Base-by-base conservation (phyloP, 148 eudicot species). In the Bassia scoparia region DNA sequence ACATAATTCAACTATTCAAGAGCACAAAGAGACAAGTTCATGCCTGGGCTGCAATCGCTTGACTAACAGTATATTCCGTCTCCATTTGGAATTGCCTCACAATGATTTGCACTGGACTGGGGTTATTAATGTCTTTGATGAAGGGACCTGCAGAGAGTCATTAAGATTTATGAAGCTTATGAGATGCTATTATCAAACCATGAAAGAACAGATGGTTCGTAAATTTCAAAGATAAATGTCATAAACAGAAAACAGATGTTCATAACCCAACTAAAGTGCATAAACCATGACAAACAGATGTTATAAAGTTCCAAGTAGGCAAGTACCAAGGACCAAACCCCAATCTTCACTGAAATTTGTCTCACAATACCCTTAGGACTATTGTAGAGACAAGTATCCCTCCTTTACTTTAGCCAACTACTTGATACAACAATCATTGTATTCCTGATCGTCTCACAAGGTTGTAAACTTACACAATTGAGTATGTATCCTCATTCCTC, bases 31-130 rank as follows among this genome's bases (percentile, higher is more conserved):
- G 35, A 67, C 10, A n/a, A 66, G 30, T 71, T 67, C 85, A 67
- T 89, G 85, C 99, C 97, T 96, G 99, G 70, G 99, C 97, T 74
- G 99, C 81, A 77, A 92, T 86, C 68, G 99, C 99, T 86, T 96
- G 99, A 79, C 85, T 90, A 61, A 96, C 97, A 43, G 92, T 87
- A 81, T 96, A 96, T 72, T 96, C 97, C 0, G 99, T 96, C 85
- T 96, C 99, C 38, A 86, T 72, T 77, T 85, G 89, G 77, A 96
- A 96, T 80, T 96, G 97, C 79, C 94, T 87, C 99, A 96, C 65
- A 96, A 75, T 49, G 92, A 82, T 84, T 96, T 96, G 85, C 99
- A 96, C 81, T 96, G 97, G 55, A 96, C 96, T 41, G 99, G 99
- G 50, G 92, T 87, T 6, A 96, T 80, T 74, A 96, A 82, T 69